These are phyloP conservation scores for Teunomyces kruisii DNA, from an alignment of 805 yeast species.

Conservation along the genomic window DNA sequence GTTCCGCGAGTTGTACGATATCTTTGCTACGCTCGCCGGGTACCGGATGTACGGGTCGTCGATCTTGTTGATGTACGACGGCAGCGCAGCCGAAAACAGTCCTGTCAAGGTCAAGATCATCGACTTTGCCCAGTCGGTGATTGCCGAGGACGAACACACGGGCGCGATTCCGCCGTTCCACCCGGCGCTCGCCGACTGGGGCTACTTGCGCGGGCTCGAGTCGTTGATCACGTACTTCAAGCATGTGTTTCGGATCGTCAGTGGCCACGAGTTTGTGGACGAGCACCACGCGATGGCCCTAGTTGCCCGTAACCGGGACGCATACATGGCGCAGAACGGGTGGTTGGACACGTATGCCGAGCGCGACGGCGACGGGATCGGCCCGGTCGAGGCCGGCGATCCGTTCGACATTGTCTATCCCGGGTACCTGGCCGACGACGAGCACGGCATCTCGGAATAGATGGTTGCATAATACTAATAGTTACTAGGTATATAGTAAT, in stretches of 20 bases:
- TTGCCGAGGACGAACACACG: constrained; percentile 48
- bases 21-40: constrained; percentile 59
- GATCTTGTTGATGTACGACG: constrained; percentile 86
- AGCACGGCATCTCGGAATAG: constrained; percentile 1
- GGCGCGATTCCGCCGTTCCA: constrained; percentile 70
- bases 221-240: constrained; percentile 71
- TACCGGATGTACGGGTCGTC: constrained; percentile 93
- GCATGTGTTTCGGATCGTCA: constrained; percentile 54
- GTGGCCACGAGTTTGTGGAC: constrained; percentile 39
- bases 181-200: constrained; percentile 65
- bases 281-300: constrained; percentile 15
- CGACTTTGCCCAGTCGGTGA: constrained; percentile 93
- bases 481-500: background rate
- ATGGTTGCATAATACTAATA: background rate
- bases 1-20: constrained; percentile 54
- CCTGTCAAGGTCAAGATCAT: constrained; percentile 64
- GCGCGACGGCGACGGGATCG: constrained; percentile 11
- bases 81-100: constrained; percentile 28
- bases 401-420: constrained; percentile 22
- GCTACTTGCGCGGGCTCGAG: constrained; percentile 78
- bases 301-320: constrained; percentile 12
- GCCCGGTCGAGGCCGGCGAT: constrained; percentile 11
- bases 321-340: constrained; percentile 18
- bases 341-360: constrained; percentile 38
- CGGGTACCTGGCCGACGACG: constrained; percentile 9